phyloP scores from a whole-genome alignment of 2,329 filamentous ascomycete genomes.

The Ustilaginoidea virens region DNA sequence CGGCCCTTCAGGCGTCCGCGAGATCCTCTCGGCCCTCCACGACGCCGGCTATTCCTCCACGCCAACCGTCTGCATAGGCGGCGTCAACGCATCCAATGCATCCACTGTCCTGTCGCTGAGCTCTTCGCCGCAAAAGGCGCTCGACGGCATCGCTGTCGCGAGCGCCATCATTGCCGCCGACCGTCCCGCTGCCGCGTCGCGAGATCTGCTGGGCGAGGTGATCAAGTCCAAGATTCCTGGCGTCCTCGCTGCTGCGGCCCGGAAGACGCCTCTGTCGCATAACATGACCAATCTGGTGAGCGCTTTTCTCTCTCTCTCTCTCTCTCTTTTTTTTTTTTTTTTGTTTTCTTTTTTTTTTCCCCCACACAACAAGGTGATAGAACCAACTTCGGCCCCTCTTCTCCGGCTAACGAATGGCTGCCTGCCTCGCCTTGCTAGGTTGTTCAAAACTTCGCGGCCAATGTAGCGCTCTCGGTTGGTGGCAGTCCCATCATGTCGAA shows the following conservation, averaged over 20 bases:
- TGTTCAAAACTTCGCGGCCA: slow-evolving; percentile 89
- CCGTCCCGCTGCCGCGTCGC: slow-evolving; percentile 49
- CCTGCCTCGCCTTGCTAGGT: slow-evolving; percentile 24
- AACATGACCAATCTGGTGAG: slow-evolving; percentile 86
- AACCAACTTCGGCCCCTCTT: no score
- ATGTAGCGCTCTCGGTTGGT: slow-evolving; percentile 71
- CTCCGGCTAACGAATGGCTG: no score
- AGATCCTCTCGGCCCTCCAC: slow-evolving; percentile 40
- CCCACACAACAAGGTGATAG: no score
- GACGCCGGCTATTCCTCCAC: slow-evolving; percentile 27
- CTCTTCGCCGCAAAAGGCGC: slow-evolving; percentile 31
- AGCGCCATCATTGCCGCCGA: slow-evolving; percentile 69
- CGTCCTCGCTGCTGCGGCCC: slow-evolving; percentile 45
- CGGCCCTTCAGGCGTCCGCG: slow-evolving; percentile 37
- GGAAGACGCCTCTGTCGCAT: slow-evolving; percentile 60
- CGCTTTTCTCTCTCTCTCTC: neutral
- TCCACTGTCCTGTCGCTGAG: slow-evolving; percentile 60
- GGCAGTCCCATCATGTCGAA: slow-evolving; percentile 91
- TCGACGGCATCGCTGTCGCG: slow-evolving; percentile 78
- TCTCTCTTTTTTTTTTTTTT: no score
- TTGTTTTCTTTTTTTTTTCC: no score
- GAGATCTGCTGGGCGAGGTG: slow-evolving; percentile 30
- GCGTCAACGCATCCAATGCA: slow-evolving; percentile 64
- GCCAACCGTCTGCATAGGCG: slow-evolving; percentile 73
- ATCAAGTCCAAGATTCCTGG: slow-evolving; percentile 32